These are phyloP conservation scores for Trichoderma lentiforme DNA, from an alignment of 2,329 filamentous ascomycete species.

Conservation along the genomic window DNA sequence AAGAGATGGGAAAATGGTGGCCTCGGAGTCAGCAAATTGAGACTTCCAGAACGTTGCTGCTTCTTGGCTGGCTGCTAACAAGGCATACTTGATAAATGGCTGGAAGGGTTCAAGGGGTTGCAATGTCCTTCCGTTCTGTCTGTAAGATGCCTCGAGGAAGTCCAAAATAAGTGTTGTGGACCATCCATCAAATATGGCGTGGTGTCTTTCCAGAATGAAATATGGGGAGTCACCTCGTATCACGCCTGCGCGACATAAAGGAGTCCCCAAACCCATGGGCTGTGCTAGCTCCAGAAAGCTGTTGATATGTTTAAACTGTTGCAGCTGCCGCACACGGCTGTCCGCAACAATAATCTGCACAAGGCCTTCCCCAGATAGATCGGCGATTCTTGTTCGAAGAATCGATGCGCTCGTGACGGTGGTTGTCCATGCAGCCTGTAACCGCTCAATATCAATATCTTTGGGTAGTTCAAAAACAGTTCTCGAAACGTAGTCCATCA, in stretches of 20 bases:
- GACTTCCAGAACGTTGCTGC: background rate
- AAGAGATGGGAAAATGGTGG: background rate
- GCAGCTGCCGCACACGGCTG: background rate
- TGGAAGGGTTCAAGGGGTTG: background rate
- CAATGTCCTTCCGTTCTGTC: background rate
- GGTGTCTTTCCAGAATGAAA: slow-evolving; percentile 2
- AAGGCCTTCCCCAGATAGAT: background rate
- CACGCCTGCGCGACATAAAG: slow-evolving; percentile 1
- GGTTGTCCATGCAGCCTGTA: slow-evolving; percentile 1
- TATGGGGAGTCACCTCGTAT: background rate
- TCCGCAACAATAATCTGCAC: background rate
- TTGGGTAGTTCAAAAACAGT: background rate
- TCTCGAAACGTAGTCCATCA: background rate
- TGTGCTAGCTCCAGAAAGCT: background rate
- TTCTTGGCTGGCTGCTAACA: background rate
- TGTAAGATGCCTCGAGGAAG: background rate
- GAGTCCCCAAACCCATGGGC: slow-evolving; percentile 10
- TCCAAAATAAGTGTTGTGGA: background rate
- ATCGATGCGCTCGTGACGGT: background rate
- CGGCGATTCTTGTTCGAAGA: slow-evolving; percentile 6
- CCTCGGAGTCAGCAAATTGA: slow-evolving; percentile 4
- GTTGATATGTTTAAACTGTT: background rate
- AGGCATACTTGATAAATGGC: background rate
- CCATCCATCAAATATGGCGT: slow-evolving; percentile 12
- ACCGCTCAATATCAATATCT: background rate